Evolutionary conservation across 2,329 filamentous ascomycete species (phyloP).

Genomic region (Chrysoporthe puriensis): DNA sequence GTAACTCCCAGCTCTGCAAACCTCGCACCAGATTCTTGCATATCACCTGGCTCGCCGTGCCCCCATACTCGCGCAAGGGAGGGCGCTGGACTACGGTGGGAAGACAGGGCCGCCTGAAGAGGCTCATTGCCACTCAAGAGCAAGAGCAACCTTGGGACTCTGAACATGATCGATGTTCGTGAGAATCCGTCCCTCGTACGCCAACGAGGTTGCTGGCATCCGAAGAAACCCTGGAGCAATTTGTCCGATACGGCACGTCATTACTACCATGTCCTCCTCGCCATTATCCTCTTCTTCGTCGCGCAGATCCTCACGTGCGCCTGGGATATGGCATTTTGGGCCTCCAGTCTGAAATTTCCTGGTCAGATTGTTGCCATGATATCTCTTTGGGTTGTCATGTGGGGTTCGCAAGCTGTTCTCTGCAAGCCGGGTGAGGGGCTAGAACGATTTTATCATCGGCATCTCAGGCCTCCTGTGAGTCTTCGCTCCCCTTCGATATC

Average conservation of each 20-base stretch:
- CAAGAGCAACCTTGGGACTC: background rate
- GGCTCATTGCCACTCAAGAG: background rate
- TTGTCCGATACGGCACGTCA: constrained; percentile 11
- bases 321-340: constrained; percentile 42
- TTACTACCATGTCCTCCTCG: constrained; percentile 31
- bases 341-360: constrained; percentile 46
- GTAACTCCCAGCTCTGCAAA: background rate
- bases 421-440: constrained; percentile 29
- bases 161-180: constrained; percentile 16
- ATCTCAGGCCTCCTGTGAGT: constrained; percentile 34
- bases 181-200: background rate
- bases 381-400: constrained; percentile 43
- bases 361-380: constrained; percentile 54
- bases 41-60: background rate
- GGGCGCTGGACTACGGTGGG: background rate
- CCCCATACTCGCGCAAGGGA: background rate
- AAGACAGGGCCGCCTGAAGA: constrained; percentile 3
- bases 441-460: constrained; percentile 35
- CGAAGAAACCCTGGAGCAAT: background rate
- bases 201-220: background rate
- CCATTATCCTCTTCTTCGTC: constrained; percentile 43
- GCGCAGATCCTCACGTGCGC: constrained; percentile 53
- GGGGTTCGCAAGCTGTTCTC: constrained; percentile 31
- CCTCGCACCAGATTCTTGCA: background rate
- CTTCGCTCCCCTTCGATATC: too few species aligned